Percentiles rank a stretch among this genome's conserved stretches.
Conservation (phyloP, 1,284 basidiomycete genomes). For the Trichosporon sp. region DNA sequence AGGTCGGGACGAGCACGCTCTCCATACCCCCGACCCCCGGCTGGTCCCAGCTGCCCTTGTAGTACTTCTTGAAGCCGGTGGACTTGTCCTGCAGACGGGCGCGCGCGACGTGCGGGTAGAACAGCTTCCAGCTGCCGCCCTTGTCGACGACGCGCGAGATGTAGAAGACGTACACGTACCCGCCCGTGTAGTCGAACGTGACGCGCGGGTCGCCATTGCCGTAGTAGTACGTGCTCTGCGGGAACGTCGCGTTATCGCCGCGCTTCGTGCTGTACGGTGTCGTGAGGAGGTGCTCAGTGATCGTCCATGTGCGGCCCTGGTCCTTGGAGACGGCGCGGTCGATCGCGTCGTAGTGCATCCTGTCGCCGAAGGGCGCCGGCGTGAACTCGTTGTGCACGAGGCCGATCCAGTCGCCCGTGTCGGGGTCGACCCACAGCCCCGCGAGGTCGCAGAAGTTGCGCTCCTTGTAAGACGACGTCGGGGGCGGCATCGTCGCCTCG, state of each 20-base stretch:
- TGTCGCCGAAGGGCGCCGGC: slow-evolving; percentile 24
- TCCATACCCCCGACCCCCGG: slow-evolving; percentile 27
- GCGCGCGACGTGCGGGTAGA: slow-evolving; percentile 27
- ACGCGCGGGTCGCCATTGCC: slow-evolving; percentile 31
- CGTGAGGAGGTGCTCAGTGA: slow-evolving; percentile 26
- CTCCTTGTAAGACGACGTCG: slow-evolving; percentile 21
- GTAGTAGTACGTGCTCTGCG: slow-evolving; percentile 25
- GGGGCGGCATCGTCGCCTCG: slow-evolving; percentile 2
- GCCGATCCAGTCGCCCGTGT: slow-evolving; percentile 29
- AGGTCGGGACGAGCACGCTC: slow-evolving; percentile 24
- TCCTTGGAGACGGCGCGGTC: slow-evolving; percentile 27
- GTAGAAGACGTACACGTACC: slow-evolving; percentile 31
- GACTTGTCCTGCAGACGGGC: slow-evolving; percentile 25
- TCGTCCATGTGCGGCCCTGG: slow-evolving; percentile 28
- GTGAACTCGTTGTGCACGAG: slow-evolving; percentile 34
- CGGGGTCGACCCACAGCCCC: slow-evolving; percentile 30
- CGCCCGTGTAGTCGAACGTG: slow-evolving; percentile 14
- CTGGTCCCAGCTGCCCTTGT: slow-evolving; percentile 26
- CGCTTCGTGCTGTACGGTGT: slow-evolving; percentile 23
- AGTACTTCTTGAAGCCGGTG: slow-evolving; percentile 25
- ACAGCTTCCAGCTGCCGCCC: slow-evolving; percentile 23
- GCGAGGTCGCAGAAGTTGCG: slow-evolving; percentile 31
- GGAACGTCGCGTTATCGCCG: slow-evolving; percentile 21
- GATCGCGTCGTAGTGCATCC: slow-evolving; percentile 31
- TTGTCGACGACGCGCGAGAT: slow-evolving; percentile 28